Evolutionary conservation across 495 filamentous ascomycete genomes (phyloP).

Genomic region (Penicillium turbatum): DNA sequence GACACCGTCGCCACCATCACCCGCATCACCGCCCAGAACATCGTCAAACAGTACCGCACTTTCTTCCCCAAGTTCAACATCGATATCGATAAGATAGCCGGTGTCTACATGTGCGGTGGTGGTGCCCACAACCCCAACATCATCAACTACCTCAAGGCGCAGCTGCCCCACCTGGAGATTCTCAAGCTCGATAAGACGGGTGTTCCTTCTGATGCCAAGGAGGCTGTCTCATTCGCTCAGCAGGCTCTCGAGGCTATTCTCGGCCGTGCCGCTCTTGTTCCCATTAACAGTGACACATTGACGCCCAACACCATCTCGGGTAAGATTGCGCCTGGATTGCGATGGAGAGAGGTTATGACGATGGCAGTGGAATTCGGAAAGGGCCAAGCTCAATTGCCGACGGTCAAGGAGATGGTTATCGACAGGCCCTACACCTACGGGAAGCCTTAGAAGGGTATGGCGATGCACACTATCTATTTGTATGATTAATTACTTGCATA

Average conservation of each 20-base stretch:
- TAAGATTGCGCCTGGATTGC: too few relatives aligned
- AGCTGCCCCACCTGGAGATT: conserved; percentile 45
- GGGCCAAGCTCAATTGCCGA: too few relatives aligned
- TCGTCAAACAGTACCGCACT: conserved; percentile 53
- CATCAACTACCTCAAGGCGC: conserved; percentile 43
- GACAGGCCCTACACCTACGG: too few relatives aligned
- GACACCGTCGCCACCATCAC: conserved; percentile 55
- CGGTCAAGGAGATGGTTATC: too few relatives aligned
- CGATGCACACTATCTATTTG: too few relatives aligned
- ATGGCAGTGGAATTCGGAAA: too few relatives aligned
- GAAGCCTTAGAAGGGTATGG: too few relatives aligned
- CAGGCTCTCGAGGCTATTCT: conserved; percentile 53
- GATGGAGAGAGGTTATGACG: too few relatives aligned
- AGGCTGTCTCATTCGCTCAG: conserved; percentile 57
- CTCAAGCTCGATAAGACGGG: conserved; percentile 53
- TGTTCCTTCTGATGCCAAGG: conserved; percentile 50
- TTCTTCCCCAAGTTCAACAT: conserved; percentile 41
- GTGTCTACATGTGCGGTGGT: conserved; percentile 58
- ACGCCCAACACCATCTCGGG: too few relatives aligned
- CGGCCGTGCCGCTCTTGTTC: conserved; percentile 50
- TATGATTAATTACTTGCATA: too few relatives aligned
- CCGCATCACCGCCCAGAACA: conserved; percentile 52
- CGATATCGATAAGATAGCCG: conserved; percentile 48
- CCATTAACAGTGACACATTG: too few relatives aligned
- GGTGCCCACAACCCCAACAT: conserved; percentile 57